Conservation (phyloP, 2,329 filamentous ascomycete species). For the Zymoseptoria crescenta region DNA sequence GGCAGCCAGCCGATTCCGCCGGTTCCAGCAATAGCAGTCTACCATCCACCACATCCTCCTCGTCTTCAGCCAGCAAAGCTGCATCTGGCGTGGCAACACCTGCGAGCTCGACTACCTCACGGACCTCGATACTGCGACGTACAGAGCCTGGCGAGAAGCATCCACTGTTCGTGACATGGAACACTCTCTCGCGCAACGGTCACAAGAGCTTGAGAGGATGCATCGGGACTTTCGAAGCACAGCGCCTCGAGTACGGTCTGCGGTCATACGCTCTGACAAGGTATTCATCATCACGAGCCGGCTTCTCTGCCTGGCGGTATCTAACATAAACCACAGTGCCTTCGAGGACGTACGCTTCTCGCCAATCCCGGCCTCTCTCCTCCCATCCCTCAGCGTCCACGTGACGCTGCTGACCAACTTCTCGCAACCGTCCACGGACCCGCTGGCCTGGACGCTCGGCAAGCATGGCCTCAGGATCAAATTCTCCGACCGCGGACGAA, state of each 20-base stretch:
- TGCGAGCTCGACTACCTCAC: conserved; percentile 37
- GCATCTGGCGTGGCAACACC: conserved; percentile 20
- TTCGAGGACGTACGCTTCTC: conserved; percentile 57
- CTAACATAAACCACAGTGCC: conserved; percentile 37
- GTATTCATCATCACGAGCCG: conserved; percentile 33
- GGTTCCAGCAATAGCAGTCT: conserved; percentile 24
- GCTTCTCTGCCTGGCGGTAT: background rate
- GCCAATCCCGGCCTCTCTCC: conserved; percentile 60
- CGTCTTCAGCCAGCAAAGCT: conserved; percentile 7
- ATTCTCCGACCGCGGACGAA: conserved; percentile 64
- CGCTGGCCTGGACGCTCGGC: conserved; percentile 80
- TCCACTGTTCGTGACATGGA: conserved; percentile 94
- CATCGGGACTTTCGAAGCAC: conserved; percentile 86
- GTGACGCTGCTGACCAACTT: conserved; percentile 64
- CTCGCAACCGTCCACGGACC: conserved; percentile 51
- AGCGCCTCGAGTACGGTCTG: conserved; percentile 65
- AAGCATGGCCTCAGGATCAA: conserved; percentile 79
- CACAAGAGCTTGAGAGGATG: conserved; percentile 74
- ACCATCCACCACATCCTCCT: conserved; percentile 17
- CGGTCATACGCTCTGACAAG: conserved; percentile 76
- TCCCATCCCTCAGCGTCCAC: conserved; percentile 60
- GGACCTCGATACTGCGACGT: conserved; percentile 30
- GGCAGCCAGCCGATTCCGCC: conserved; percentile 13
- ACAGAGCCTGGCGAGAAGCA: conserved; percentile 31
- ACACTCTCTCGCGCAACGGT: conserved; percentile 56